phyloP scores from a whole-genome alignment of 495 filamentous ascomycete species.

The Tuber microsphaerosporum region DNA sequence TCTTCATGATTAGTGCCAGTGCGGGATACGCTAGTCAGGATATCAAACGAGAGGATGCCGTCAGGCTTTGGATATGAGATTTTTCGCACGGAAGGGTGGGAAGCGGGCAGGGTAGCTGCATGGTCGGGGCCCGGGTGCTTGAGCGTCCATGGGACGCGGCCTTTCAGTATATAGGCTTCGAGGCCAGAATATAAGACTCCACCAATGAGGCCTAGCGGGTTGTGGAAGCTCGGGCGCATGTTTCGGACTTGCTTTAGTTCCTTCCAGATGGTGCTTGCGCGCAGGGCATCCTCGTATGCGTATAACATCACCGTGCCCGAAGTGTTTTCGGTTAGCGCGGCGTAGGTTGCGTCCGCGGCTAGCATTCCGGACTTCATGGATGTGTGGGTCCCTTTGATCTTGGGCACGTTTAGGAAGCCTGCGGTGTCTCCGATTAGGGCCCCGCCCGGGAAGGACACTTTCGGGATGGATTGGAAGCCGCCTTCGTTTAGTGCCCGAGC shows the following conservation, averaged over 20 bases:
- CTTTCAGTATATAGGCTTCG: constrained; percentile 80
- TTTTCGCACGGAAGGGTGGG: constrained; percentile 49
- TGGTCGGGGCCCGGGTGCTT: constrained; percentile 70
- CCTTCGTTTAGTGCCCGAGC: constrained; percentile 90
- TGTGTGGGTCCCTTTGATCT: constrained; percentile 97
- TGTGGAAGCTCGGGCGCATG: constrained; percentile 91
- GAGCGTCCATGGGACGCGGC: constrained; percentile 84
- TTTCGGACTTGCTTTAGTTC: constrained; percentile 94
- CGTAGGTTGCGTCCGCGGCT: constrained; percentile 80
- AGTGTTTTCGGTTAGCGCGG: constrained; percentile 56
- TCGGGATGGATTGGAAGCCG: constrained; percentile 95
- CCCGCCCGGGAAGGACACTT: constrained; percentile 90
- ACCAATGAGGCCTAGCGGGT: constrained; percentile 72
- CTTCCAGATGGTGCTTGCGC: constrained; percentile 80
- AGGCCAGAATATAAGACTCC: constrained; percentile 89
- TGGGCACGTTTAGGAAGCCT: constrained; percentile 94
- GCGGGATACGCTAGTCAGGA: constrained; percentile 83
- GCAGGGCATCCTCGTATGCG: constrained; percentile 87
- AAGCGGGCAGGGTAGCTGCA: constrained; percentile 72
- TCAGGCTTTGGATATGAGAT: constrained; percentile 97
- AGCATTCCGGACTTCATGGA: constrained; percentile 97
- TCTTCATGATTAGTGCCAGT: constrained; percentile 99
- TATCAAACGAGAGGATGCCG: constrained; percentile 87
- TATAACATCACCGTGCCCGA: constrained; percentile 78
- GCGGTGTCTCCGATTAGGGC: constrained; percentile 94